Conservation (phyloP, 306 rosid genomes). For the Biancaea sappan region DNA sequence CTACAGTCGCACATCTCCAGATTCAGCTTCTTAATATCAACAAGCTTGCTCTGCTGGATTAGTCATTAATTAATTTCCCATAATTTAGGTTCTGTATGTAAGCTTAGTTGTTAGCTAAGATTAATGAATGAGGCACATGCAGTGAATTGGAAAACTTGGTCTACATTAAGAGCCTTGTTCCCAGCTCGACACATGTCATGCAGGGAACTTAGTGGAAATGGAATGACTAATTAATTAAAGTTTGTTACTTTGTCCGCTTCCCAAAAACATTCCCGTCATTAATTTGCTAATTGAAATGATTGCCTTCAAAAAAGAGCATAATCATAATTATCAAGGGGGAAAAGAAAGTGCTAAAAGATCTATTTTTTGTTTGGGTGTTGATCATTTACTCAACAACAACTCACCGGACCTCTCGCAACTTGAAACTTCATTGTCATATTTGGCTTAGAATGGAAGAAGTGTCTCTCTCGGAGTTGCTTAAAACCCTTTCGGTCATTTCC, state of each 20-base stretch:
- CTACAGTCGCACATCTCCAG: conserved; percentile 44
- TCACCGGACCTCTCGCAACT: not conserved
- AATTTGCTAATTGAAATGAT: conserved; percentile 14
- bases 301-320: conserved; percentile 9
- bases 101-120: conserved; percentile 12
- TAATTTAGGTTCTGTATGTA: conserved; percentile 25
- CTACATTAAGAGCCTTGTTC: conserved; percentile 21
- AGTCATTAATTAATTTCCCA: conserved; percentile 17
- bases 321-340: no score
- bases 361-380: not conserved
- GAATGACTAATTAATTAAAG: not conserved
- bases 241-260: conserved; percentile 11
- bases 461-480: not conserved
- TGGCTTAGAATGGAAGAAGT: conserved; percentile 3
- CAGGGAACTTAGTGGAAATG: not conserved
- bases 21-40: conserved; percentile 30
- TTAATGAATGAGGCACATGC: conserved; percentile 25
- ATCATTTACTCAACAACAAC: not conserved
- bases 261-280: conserved; percentile 16
- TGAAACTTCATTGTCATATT: not conserved
- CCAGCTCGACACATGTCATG: conserved; percentile 3
- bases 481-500: not conserved
- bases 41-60: conserved; percentile 9
- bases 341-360: no score
- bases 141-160: conserved; percentile 22